Evolutionary conservation across 2,329 filamentous ascomycete species (phyloP).

Genomic region (Cladophialophora exuberans): DNA sequence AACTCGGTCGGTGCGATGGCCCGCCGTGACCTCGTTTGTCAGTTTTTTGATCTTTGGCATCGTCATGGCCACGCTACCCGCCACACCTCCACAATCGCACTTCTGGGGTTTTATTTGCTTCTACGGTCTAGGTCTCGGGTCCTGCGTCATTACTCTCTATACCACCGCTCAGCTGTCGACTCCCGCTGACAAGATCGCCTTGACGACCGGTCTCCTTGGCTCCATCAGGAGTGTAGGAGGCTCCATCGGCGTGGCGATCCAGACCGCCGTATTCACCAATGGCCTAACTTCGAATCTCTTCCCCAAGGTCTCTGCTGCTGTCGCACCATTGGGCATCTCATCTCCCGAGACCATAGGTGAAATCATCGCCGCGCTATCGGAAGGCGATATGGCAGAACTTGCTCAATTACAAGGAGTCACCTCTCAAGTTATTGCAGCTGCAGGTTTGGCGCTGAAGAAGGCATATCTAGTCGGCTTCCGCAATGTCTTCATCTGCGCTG

Average conservation of each 20-base stretch:
- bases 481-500: constrained; percentile 3
- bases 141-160: constrained; percentile 18
- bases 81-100: constrained; percentile 6
- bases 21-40: constrained; percentile 2
- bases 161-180: constrained; percentile 24
- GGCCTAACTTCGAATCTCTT: constrained; percentile 16
- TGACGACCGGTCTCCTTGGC: constrained; percentile 22
- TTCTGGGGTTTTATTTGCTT: constrained; percentile 25
- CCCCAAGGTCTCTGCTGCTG: constrained; percentile 20
- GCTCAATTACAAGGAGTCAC: constrained; percentile 17
- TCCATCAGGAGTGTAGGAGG: constrained; percentile 20
- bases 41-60: constrained; percentile 11
- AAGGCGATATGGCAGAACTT: constrained; percentile 1
- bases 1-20: constrained; percentile 3
- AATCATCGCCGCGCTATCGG: constrained; percentile 15
- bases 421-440: constrained; percentile 16
- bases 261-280: constrained; percentile 20
- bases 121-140: constrained; percentile 21
- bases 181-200: constrained; percentile 22
- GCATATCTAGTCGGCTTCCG: constrained; percentile 17
- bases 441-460: constrained; percentile 12
- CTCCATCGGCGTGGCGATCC: constrained; percentile 22
- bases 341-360: constrained; percentile 1
- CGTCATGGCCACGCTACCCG: constrained; percentile 17
- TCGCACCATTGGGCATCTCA: constrained; percentile 21